These are phyloP conservation scores for Rhizophagus prolifer DNA, from an alignment of 192 early-diverging fungal species.

Conservation along the genomic window DNA sequence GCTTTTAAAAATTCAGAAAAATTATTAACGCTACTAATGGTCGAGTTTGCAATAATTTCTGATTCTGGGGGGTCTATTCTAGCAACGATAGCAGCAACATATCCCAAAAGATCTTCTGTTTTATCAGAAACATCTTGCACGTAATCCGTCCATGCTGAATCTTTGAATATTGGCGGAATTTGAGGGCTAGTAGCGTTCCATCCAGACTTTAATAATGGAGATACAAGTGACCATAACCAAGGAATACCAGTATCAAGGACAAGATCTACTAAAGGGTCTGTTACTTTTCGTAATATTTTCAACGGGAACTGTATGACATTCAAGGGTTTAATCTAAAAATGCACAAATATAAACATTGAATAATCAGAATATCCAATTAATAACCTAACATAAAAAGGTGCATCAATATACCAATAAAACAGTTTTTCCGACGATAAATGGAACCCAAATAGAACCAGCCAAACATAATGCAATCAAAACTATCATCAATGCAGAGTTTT, in stretches of 20 bases:
- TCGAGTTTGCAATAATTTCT: slow-evolving; percentile 3
- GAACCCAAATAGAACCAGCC: slow-evolving; percentile 70
- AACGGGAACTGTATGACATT: slow-evolving; percentile 53
- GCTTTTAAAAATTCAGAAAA: slow-evolving; percentile 15
- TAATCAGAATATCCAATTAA: background rate
- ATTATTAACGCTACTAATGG: background rate
- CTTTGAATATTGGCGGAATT: slow-evolving; percentile 14
- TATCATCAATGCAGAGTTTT: slow-evolving; percentile 80
- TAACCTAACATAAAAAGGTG: background rate
- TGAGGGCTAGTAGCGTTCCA: slow-evolving; percentile 11
- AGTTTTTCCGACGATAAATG: slow-evolving; percentile 65
- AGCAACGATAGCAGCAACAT: slow-evolving; percentile 21
- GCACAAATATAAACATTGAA: background rate
- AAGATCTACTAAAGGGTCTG: slow-evolving; percentile 75
- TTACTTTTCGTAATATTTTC: slow-evolving; percentile 56
- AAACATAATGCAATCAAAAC: slow-evolving; percentile 72
- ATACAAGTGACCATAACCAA: slow-evolving; percentile 33
- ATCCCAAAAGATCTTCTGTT: slow-evolving; percentile 25
- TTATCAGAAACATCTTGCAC: slow-evolving; percentile 33
- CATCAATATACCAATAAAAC: slow-evolving; percentile 38
- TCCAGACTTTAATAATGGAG: slow-evolving; percentile 17
- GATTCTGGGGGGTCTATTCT: background rate
- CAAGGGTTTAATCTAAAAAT: slow-evolving; percentile 49
- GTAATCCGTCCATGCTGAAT: slow-evolving; percentile 31
- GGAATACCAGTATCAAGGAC: slow-evolving; percentile 56